Evolutionary conservation across 371 early-diverging fungal species (phyloP).

Genomic region (Enterospora canceri): DNA sequence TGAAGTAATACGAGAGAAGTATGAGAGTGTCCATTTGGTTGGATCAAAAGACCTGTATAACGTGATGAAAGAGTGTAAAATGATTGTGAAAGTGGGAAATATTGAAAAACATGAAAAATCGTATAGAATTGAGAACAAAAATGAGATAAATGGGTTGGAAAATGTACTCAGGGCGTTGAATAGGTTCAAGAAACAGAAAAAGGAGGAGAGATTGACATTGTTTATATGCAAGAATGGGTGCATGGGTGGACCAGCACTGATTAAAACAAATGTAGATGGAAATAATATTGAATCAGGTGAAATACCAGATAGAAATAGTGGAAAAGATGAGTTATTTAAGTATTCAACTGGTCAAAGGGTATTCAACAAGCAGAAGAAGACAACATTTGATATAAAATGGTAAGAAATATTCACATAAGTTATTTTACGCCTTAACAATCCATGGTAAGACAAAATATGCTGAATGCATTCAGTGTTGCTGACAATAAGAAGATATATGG

Average conservation of each 20-base stretch:
- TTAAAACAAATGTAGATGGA: conserved; percentile 2
- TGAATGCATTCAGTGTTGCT: neutral
- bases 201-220: neutral
- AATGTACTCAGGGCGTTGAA: neutral
- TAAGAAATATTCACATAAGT: too few relatives aligned
- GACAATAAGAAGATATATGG: conserved; percentile 19
- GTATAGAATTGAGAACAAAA: neutral
- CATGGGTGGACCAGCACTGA: conserved; percentile 39
- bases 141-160: neutral
- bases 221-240: conserved; percentile 41
- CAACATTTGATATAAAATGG: neutral
- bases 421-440: too few relatives aligned
- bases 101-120: neutral
- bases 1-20: conserved; percentile 30
- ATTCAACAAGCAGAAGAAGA: neutral
- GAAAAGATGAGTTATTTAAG: neutral
- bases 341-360: neutral
- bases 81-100: neutral
- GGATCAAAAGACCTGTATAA: conserved; percentile 32
- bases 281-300: neutral
- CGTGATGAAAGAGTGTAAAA: neutral
- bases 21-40: conserved; percentile 25
- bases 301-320: too few relatives aligned
- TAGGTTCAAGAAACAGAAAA: neutral
- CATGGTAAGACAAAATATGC: conserved; percentile 6